phyloP scores from a whole-genome alignment of 108 stramenopile genomes.

The Nitzschia sp. region DNA sequence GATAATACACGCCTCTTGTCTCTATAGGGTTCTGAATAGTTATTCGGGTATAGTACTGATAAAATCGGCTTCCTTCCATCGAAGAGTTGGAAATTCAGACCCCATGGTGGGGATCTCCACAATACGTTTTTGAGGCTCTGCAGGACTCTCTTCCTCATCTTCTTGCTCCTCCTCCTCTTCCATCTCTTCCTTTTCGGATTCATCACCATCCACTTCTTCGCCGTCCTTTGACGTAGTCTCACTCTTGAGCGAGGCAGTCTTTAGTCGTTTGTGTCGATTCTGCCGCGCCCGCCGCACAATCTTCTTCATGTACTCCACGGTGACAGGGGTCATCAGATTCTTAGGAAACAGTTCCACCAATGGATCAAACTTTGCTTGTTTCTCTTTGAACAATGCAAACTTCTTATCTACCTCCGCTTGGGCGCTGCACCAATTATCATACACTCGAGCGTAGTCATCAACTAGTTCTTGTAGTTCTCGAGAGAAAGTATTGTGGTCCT shows the following conservation, averaged over 20 bases:
- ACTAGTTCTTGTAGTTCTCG: slow-evolving; percentile 59
- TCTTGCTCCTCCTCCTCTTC: slow-evolving; percentile 14
- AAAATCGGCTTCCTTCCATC: slow-evolving; percentile 19
- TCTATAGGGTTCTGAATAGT: no score
- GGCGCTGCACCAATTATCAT: slow-evolving; percentile 74
- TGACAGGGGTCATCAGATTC: slow-evolving; percentile 67
- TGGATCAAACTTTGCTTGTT: slow-evolving; percentile 75
- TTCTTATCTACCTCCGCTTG: slow-evolving; percentile 48
- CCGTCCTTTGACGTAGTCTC: slow-evolving; percentile 6
- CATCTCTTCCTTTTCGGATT: slow-evolving; percentile 12
- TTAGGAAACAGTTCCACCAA: slow-evolving; percentile 64
- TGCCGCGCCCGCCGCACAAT: slow-evolving; percentile 69
- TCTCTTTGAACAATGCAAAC: slow-evolving; percentile 56
- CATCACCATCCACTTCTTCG: not conserved
- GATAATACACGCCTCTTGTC: no score
- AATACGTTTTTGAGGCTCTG: slow-evolving; percentile 3
- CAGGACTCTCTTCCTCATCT: not conserved
- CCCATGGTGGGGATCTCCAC: slow-evolving; percentile 33
- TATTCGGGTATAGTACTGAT: no score
- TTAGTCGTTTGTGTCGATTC: slow-evolving; percentile 59
- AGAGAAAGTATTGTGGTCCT: slow-evolving; percentile 66
- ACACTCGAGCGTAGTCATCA: slow-evolving; percentile 54
- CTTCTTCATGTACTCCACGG: slow-evolving; percentile 58
- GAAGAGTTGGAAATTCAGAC: slow-evolving; percentile 5
- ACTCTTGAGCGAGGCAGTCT: slow-evolving; percentile 13